Conservation (phyloP, 2,329 filamentous ascomycete species). For the Xylariaceae sp. region DNA sequence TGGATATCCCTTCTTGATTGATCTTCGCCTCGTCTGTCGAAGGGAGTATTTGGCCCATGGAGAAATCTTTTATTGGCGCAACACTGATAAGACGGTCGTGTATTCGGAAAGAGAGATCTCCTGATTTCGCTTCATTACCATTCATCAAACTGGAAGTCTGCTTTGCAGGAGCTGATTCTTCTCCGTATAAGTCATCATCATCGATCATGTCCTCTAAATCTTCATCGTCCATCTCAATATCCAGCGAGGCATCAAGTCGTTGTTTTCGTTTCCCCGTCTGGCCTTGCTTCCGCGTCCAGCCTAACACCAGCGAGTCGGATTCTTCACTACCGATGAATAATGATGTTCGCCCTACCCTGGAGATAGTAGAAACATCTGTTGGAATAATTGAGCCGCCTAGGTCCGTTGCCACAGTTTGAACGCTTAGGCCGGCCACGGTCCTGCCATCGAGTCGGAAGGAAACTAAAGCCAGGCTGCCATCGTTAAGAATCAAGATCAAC, state of each 20-base stretch:
- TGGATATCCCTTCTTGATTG: slow-evolving; percentile 45
- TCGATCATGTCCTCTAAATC: slow-evolving; percentile 59
- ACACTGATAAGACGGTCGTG: slow-evolving; percentile 75
- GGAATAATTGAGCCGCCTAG: slow-evolving; percentile 61
- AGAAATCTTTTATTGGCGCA: slow-evolving; percentile 73
- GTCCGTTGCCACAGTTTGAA: slow-evolving; percentile 61
- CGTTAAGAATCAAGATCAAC: slow-evolving; percentile 74
- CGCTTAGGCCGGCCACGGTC: slow-evolving; percentile 80
- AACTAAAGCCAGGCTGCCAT: slow-evolving; percentile 70
- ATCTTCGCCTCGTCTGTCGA: slow-evolving; percentile 43
- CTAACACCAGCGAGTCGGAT: slow-evolving; percentile 74
- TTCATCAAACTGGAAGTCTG: slow-evolving; percentile 35
- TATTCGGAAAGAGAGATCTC: slow-evolving; percentile 68
- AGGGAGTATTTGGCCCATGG: slow-evolving; percentile 57
- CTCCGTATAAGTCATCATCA: slow-evolving; percentile 59
- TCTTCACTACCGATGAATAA: slow-evolving; percentile 86
- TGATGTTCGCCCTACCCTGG: slow-evolving; percentile 61
- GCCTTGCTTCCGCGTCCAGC: slow-evolving; percentile 67
- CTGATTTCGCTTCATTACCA: slow-evolving; percentile 45
- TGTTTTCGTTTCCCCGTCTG: slow-evolving; percentile 61
- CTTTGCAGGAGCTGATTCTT: slow-evolving; percentile 43
- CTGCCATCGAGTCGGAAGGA: slow-evolving; percentile 85
- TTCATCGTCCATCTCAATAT: slow-evolving; percentile 47
- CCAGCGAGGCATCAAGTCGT: slow-evolving; percentile 52
- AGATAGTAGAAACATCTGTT: slow-evolving; percentile 64